Percentiles rank a stretch among this genome's conserved stretches.
Conservation (phyloP, 2,329 filamentous ascomycete genomes). For the Passalora sequoiae region DNA sequence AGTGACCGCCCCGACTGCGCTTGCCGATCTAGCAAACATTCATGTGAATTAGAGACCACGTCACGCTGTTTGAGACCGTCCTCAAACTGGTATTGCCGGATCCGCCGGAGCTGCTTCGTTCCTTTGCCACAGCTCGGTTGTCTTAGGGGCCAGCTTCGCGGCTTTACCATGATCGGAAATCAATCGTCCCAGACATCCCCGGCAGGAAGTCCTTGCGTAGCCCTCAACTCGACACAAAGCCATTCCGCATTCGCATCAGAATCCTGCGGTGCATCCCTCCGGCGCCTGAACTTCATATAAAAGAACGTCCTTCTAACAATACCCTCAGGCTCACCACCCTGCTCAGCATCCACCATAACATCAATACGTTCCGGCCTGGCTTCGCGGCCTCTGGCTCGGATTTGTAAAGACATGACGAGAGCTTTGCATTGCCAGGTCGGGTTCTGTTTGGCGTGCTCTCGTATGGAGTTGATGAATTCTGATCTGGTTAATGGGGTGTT, state of each 20-base stretch:
- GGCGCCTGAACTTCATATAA: neutral
- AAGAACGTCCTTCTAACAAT: neutral
- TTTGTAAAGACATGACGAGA: neutral
- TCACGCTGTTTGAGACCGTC: too few relatives aligned
- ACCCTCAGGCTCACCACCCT: neutral
- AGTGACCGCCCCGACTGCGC: too few relatives aligned
- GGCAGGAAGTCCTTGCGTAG: neutral
- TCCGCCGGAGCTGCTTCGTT: too few relatives aligned
- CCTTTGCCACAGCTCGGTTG: too few relatives aligned
- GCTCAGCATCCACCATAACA: neutral
- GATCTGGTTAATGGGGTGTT: neutral
- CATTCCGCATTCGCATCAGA: neutral
- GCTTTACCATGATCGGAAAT: too few relatives aligned
- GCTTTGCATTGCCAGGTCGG: slow-evolving; percentile 2
- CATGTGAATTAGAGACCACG: too few relatives aligned
- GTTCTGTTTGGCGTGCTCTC: neutral
- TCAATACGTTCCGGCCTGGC: neutral
- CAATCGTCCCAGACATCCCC: neutral
- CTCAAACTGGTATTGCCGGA: too few relatives aligned
- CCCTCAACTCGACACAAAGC: neutral
- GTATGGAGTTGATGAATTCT: neutral
- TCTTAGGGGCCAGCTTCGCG: too few relatives aligned
- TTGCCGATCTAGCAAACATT: too few relatives aligned
- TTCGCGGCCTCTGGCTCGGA: neutral
- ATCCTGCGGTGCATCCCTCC: neutral